phyloP scores from a whole-genome alignment of 1,284 basidiomycete species.

The Marasmius sp. region DNA sequence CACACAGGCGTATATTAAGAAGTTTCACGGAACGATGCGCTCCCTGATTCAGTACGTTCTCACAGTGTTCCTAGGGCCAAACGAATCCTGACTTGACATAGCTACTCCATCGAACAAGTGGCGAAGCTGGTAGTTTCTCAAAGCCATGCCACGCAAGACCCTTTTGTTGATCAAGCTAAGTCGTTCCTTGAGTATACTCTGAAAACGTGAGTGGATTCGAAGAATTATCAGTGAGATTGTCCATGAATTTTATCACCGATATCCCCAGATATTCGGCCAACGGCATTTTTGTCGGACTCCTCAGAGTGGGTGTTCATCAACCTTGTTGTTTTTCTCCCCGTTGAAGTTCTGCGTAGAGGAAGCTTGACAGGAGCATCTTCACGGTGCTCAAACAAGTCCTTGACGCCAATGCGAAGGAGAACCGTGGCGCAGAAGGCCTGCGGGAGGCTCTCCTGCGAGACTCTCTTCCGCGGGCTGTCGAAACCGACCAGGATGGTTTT shows the following conservation, averaged over 20 bases:
- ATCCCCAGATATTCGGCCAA: constrained; percentile 46
- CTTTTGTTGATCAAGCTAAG: constrained; percentile 53
- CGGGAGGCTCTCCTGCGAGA: constrained; percentile 58
- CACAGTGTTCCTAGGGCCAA: background rate
- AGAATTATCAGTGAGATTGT: constrained; percentile 3
- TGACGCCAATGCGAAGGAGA: constrained; percentile 35
- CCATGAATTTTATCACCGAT: background rate
- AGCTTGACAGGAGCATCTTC: constrained; percentile 50
- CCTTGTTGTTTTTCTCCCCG: background rate
- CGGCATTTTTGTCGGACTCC: constrained; percentile 55
- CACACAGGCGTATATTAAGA: constrained; percentile 60
- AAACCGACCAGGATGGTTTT: constrained; percentile 48
- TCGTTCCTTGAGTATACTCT: constrained; percentile 54
- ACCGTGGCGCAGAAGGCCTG: constrained; percentile 33
- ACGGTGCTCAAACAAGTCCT: constrained; percentile 49
- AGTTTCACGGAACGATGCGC: constrained; percentile 53
- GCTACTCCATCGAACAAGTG: constrained; percentile 49
- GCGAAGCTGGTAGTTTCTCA: constrained; percentile 47
- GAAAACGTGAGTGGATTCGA: constrained; percentile 38
- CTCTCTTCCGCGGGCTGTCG: constrained; percentile 44
- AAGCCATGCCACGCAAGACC: constrained; percentile 52
- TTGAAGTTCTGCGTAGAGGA: constrained; percentile 19
- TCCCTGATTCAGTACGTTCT: constrained; percentile 51
- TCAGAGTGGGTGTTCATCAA: constrained; percentile 44
- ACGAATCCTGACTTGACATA: constrained; percentile 16